Base-by-base conservation (phyloP, 2,329 filamentous ascomycete species). In the Colletotrichum sp. region DNA sequence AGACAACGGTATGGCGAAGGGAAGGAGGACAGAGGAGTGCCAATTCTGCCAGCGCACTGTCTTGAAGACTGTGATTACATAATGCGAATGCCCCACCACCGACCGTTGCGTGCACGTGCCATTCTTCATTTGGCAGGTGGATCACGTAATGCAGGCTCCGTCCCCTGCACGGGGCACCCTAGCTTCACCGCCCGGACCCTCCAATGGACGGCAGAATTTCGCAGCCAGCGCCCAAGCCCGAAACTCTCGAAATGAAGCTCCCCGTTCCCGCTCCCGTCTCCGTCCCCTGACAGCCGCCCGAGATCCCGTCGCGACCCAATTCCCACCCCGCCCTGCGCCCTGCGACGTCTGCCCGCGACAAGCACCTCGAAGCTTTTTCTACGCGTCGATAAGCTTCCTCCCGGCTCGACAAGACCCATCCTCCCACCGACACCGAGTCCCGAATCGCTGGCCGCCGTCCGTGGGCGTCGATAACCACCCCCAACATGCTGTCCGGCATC, bases 401-500 rank as follows among this genome's bases (percentile, higher is more conserved):
- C 59, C 59, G 36, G 21, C 21, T 15, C 62, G n/a, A 26, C 62
- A 8, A 39, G 59, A 21, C 36, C 26, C 15, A 18, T 26, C 26
- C 49, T 28, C 69, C 21, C 21, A 8, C 59, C 71, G 44, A 63
- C 30, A 21, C 59, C 59, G 59, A 63, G 30, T 18, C 44, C 10
- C 32, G 28, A 39, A 36, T 59, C 69, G 49, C 69, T 39, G 69
- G 28, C 55, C 16, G 52, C 55, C 30, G 32, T 52, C 66, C 49
- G 66, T 59, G 49, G 67, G 24, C 55, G 21, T 16, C 26, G 66
- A 69, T n/a, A 36, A 10, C n/a, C n/a, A 2, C 71, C 79, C 80
- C 79, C 87, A 93, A 82, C 78, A 99, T 99, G 98, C 90, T 99
- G 80, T 99, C 96, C 81, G 97, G 97, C 76, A 96, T 99, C 83